Conservation (phyloP, 2,329 filamentous ascomycete species). For the Neonectria punicea region DNA sequence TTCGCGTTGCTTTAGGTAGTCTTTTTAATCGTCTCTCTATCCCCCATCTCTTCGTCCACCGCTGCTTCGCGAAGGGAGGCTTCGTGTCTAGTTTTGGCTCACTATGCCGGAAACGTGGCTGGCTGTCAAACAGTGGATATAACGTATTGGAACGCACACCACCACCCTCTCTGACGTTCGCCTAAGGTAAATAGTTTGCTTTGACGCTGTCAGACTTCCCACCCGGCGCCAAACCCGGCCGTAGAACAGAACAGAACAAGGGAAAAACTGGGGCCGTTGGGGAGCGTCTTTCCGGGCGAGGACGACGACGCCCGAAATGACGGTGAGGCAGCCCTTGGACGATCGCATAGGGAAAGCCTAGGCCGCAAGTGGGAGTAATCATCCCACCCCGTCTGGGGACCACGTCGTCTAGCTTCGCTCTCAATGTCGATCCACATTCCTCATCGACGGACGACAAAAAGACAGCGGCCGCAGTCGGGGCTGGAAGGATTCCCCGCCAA, state of each 20-base stretch:
- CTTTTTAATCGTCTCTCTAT: not conserved
- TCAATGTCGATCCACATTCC: not conserved
- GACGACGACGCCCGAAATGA: not conserved
- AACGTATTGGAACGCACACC: not conserved
- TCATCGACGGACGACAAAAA: not conserved
- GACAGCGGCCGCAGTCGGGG: not conserved
- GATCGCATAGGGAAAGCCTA: not conserved
- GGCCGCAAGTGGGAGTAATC: not conserved
- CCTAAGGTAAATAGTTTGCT: not conserved
- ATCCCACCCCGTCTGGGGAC: not conserved
- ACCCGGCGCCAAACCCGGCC: not conserved
- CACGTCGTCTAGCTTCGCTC: not conserved
- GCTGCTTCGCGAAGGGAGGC: not conserved
- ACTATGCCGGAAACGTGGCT: not conserved
- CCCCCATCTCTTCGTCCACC: not conserved
- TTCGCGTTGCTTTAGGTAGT: not conserved
- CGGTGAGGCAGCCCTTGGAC: not conserved
- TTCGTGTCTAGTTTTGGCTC: not conserved
- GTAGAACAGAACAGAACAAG: not conserved
- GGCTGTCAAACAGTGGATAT: not conserved
- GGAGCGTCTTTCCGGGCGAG: not conserved
- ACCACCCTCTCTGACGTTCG: not conserved
- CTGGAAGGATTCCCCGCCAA: not conserved
- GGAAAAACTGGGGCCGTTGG: not conserved
- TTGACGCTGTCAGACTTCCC: not conserved